Percentiles rank a stretch among this genome's conserved stretches.
Conservation (phyloP, 306 rosid species). For the Rubus parviflorus region DNA sequence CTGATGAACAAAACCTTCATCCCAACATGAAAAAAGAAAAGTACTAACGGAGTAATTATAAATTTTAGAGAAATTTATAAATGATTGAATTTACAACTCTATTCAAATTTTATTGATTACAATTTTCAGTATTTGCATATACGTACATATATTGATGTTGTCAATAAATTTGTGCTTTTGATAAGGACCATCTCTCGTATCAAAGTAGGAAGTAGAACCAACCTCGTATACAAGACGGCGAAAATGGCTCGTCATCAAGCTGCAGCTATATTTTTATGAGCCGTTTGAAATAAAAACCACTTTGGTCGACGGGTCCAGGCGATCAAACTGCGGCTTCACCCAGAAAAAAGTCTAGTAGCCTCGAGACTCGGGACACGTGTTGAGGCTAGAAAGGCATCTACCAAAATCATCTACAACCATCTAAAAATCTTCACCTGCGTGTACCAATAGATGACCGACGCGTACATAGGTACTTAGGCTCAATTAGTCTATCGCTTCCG, state of each 20-base stretch:
- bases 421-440: neutral
- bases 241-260: neutral
- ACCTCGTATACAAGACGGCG: neutral
- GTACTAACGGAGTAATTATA: too few species aligned
- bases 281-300: neutral
- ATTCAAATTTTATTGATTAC: too few species aligned
- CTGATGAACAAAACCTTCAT: too few species aligned
- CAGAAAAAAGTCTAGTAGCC: neutral
- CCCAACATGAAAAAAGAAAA: too few species aligned
- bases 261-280: neutral
- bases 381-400: neutral
- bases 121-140: too few species aligned
- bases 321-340: neutral
- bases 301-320: neutral
- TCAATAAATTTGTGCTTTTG: too few species aligned
- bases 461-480: neutral
- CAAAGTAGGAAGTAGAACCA: too few species aligned
- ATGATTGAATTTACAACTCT: too few species aligned
- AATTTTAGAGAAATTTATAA: too few species aligned
- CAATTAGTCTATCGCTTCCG: neutral
- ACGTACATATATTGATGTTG: too few species aligned
- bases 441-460: neutral
- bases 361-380: neutral
- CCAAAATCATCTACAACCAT: neutral
- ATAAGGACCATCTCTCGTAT: too few species aligned